phyloP scores from a whole-genome alignment of 441 rosid genomes.

The Pelargonium myrrhifolium region DNA sequence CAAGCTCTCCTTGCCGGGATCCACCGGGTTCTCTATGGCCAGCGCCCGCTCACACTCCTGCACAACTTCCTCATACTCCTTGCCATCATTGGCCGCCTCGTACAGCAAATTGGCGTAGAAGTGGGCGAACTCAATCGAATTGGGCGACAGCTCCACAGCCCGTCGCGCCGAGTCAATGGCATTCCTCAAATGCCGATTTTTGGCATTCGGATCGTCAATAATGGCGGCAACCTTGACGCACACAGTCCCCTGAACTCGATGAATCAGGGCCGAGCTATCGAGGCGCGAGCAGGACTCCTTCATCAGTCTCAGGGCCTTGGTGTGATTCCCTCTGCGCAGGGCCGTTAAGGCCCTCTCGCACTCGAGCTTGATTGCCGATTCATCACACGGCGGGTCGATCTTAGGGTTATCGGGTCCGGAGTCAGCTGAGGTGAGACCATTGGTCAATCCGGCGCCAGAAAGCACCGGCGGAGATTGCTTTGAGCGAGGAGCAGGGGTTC shows the following conservation, averaged over 20 bases:
- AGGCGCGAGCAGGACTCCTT: constrained; percentile 57
- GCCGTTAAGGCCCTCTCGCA: constrained; percentile 79
- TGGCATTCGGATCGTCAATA: constrained; percentile 60
- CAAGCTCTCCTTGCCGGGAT: constrained; percentile 84
- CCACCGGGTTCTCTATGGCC: constrained; percentile 58
- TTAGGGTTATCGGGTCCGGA: constrained; percentile 24
- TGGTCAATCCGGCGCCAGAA: constrained; percentile 16
- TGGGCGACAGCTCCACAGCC: constrained; percentile 66
- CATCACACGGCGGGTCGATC: constrained; percentile 23
- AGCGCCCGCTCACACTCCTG: constrained; percentile 78
- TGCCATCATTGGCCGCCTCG: constrained; percentile 67
- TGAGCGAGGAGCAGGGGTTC: constrained; percentile 44
- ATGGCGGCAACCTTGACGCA: constrained; percentile 68
- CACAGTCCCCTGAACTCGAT: constrained; percentile 83
- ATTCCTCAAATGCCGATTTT: constrained; percentile 53
- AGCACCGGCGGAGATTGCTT: constrained; percentile 34
- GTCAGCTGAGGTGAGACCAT: too few species aligned
- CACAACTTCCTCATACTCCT: constrained; percentile 73
- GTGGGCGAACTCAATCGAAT: constrained; percentile 71
- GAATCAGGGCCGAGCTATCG: constrained; percentile 51
- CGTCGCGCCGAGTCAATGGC: constrained; percentile 66
- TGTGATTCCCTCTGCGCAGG: constrained; percentile 73
- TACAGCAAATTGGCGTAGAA: constrained; percentile 76
- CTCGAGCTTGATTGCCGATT: constrained; percentile 49
- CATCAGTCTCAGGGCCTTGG: constrained; percentile 73